These are phyloP conservation scores for Arthrobotrys iridis DNA, from an alignment of 2,329 filamentous ascomycete species.

Conservation along the genomic window DNA sequence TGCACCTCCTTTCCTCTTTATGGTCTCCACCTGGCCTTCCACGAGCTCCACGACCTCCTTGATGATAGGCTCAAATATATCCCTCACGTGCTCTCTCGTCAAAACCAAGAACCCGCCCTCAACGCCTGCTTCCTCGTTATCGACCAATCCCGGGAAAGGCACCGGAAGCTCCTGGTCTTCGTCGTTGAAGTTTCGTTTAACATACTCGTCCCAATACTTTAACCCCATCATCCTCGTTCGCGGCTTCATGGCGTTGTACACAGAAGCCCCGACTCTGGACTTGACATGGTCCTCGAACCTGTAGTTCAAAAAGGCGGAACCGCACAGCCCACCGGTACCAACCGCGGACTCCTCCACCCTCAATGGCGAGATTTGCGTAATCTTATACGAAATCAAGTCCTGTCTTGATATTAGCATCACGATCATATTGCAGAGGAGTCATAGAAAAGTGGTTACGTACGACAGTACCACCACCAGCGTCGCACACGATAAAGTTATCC, in stretches of 20 bases:
- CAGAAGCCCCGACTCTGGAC: conserved; percentile 44
- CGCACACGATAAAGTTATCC: conserved; percentile 70
- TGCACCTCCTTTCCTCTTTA: conserved; percentile 70
- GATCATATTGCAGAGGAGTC: background rate
- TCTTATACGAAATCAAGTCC: conserved; percentile 78
- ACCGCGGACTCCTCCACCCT: conserved; percentile 81
- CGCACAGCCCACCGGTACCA: conserved; percentile 79
- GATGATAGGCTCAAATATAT: conserved; percentile 79
- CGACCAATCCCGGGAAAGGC: conserved; percentile 78
- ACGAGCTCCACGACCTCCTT: conserved; percentile 75
- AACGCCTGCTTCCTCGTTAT: conserved; percentile 78
- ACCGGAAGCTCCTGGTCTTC: conserved; percentile 81
- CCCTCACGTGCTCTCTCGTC: conserved; percentile 66
- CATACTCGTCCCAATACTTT: conserved; percentile 83
- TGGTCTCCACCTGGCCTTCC: conserved; percentile 72
- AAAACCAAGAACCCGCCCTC: conserved; percentile 81
- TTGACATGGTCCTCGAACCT: conserved; percentile 69
- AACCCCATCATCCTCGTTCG: conserved; percentile 67
- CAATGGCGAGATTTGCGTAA: conserved; percentile 76
- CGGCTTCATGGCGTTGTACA: conserved; percentile 53
- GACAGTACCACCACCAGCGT: conserved; percentile 70
- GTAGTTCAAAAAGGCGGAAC: conserved; percentile 75
- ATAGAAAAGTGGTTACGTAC: conserved; percentile 62
- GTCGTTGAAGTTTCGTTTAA: conserved; percentile 84
- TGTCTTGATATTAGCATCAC: conserved; percentile 3